Base-by-base conservation (phyloP, 495 filamentous ascomycete genomes). In the Filosporella fistucella region DNA sequence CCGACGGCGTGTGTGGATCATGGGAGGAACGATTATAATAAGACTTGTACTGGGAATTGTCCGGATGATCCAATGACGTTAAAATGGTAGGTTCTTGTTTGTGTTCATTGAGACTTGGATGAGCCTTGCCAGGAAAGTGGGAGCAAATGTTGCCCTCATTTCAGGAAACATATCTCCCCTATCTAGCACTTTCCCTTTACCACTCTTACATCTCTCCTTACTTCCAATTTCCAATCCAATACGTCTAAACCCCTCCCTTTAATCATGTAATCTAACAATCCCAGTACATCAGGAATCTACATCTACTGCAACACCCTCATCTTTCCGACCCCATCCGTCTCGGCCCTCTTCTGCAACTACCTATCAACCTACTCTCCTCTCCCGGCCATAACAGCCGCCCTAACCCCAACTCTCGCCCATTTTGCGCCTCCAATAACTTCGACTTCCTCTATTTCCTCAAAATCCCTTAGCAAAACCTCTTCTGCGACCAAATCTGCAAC, bases 401-500 rank as follows among this genome's bases (percentile, higher is more conserved):
- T 47, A 10, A 41, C 42, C 3, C 28, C 41, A 10, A 48, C 52
- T 3, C 14, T 43, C 10, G 21, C 35, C 18, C 21, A 28, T 13
- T 32, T 45, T 25, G 28, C 41, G 38, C 26, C 34, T 18, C 59
- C 67, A 20, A 45, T 52, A 32, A 82, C 52, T 75, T 78, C 2
- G 66, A 79, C 7, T 77, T 47, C 49, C 6, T 21, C 41, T 13
- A 38, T 33, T 71, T 67, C n/a, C 67, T 69, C 21, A 63, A 17
- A 21, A 17, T 20, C 29, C 52, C 14, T 21, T 14, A 29, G 24
- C 14, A 24, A 34, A 3, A 10, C 7, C 17, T 13, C 47, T 4
- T 30, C 41, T 4, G 11, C 47, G 0, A 16, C 52, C 5, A 18
- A 14, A 1, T 2, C 42, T 9, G 35, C 47, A 9, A 42, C 36